Evolutionary conservation across 306 rosid genomes (phyloP), one percentile per base, ranked within the genome.

Genomic region (Sesbania bispinosa): DNA sequence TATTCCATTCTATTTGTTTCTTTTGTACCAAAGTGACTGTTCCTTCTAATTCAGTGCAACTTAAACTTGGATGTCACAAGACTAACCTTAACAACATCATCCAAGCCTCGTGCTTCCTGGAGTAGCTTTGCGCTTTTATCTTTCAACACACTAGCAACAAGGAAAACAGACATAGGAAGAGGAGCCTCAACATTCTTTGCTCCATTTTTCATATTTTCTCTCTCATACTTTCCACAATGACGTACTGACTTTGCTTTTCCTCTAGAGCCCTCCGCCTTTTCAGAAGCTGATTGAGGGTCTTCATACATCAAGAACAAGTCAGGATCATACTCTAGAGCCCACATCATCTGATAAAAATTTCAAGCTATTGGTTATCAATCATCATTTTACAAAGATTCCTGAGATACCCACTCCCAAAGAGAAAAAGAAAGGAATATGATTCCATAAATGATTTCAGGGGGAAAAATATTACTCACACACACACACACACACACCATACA

Each of bases 321-420:
- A 26, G 99, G 99, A 66, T 95, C 99, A 7, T 89, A 95, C 69
- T 95, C 99, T 41, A 95, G 83, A 41, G 99, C 97, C 99, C 99
- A 95, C 99, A 95, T 95, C 99, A 95, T 95, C 99, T 95, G 90
- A 78, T 58, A 52, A 78, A 77, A 70, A 45, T 47, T 26, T 68
- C 10, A 77, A 67, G 60, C 39, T 74, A 57, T 57, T 67, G 75
- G 35, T 43, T 18, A 58, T 47, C 46, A 46, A 64, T 69, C 61
- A 80, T n/a, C 51, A 58, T 18, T 8, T 61, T 42, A 69, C 38
- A 77, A 48, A 67, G 67, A 45, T 60, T 59, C 67, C 62, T 4
- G 10, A 24, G 54, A 62, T 46, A 21, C 11, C 20, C 13, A 7
- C 41, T 54, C n/a, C n/a, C 30, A 36, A 50, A 62, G 10, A 13